Base-by-base conservation (phyloP, 2,329 filamentous ascomycete species). In the Mariannaea elegans region DNA sequence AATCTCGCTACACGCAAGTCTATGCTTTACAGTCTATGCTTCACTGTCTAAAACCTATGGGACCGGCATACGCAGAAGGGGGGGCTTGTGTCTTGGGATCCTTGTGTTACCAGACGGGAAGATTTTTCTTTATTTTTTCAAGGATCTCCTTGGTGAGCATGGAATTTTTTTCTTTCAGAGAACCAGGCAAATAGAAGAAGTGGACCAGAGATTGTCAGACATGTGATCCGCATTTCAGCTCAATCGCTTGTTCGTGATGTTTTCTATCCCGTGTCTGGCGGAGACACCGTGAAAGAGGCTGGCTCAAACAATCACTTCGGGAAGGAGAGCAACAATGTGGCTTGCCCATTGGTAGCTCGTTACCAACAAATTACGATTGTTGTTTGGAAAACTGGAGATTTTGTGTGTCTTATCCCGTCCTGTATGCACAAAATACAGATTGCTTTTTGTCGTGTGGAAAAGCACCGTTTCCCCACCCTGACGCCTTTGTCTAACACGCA, bases 271-370 rank as follows among this genome's bases (percentile, higher is more conserved):
- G n/a, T 18, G 24, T 42, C 21, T 44, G 42, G 34, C 47, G 16
- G 53, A 49, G 27, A 45, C 56, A 44, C 44, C 42, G 49, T 21
- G 59, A n/a, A 42, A 45, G 65, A 64, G 59, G 65, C 64, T 70
- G 65, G 57, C 58, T 60, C 13, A 52, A 62, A 56, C 23, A 14
- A 44, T 61, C 52, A 31, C 57, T 63, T 56, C 34, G 46, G 21
- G 51, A 41, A 41, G 18, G 21, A 32, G 34, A 38, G 24, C 23
- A 31, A 27, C 27, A 16, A 23, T 29, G 38, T 42, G 32, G 54
- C 47, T 61, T 55, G 53, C 39, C 55, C 41, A 50, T 52, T 54
- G 50, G 38, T 42, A 50, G 44, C 46, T 29, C 13, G 50, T 49
- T 38, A 23, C 21, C 41, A 31, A 56, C 48, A 44, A 55, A 41